phyloP scores from a whole-genome alignment of 2,329 filamentous ascomycete genomes.

The Metarhizium humberi region DNA sequence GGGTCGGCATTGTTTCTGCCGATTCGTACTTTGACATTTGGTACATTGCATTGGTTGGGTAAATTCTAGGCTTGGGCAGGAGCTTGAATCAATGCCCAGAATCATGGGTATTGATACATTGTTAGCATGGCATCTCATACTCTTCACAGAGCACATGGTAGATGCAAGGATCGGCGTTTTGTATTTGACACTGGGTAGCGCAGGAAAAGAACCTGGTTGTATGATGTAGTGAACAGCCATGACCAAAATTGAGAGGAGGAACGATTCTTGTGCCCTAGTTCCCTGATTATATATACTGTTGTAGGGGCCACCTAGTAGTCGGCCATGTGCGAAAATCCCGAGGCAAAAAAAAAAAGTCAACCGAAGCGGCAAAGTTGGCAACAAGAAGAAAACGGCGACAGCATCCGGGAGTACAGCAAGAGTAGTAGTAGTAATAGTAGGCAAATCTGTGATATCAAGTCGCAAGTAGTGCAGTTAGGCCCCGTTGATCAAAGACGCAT shows the following conservation, averaged over 20 bases:
- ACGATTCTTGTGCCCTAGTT: not conserved
- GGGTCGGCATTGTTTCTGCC: not conserved
- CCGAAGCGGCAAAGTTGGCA: not conserved
- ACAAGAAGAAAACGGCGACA: not conserved
- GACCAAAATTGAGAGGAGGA: not conserved
- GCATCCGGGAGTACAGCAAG: not conserved
- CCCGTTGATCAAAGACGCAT: conserved; percentile 31
- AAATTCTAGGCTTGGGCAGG: not conserved
- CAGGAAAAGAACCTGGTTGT: not conserved
- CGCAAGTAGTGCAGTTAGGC: conserved; percentile 5
- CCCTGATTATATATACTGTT: not conserved
- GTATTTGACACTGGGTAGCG: not conserved
- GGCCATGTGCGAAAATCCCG: not conserved
- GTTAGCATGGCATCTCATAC: not conserved
- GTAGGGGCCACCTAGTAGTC: not conserved
- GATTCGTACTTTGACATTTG: not conserved
- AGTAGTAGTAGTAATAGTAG: not conserved
- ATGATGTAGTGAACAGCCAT: not conserved
- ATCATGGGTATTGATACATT: not conserved
- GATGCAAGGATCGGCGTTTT: not conserved
- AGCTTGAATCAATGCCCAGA: not conserved
- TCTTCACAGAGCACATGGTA: not conserved
- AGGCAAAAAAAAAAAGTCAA: not conserved
- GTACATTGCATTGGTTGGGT: not conserved
- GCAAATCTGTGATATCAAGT: not conserved